Evolutionary conservation across 257 asterid species (phyloP).

Genomic region (Lycium barbarum): DNA sequence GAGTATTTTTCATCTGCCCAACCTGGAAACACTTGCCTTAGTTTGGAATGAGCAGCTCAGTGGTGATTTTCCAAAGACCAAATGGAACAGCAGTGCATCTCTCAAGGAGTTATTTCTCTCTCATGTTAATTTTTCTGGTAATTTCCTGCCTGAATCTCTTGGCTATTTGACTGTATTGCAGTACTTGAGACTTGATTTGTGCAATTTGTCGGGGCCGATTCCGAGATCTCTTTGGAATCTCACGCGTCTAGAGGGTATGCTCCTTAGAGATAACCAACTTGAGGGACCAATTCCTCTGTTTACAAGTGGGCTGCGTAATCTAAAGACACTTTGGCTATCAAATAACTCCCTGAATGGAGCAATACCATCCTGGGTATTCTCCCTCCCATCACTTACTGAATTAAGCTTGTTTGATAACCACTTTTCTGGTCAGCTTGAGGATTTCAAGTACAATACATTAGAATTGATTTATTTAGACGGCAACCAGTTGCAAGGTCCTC

Average conservation of each 20-base stretch:
- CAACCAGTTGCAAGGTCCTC: conserved; percentile 34
- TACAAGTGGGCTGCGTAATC: conserved; percentile 25
- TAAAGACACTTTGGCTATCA: conserved; percentile 17
- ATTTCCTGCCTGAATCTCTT: too few species aligned
- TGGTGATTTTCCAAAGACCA: too few species aligned
- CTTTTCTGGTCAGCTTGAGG: conserved; percentile 35
- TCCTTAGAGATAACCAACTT: too few species aligned
- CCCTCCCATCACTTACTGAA: conserved; percentile 29
- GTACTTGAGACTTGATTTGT: too few species aligned
- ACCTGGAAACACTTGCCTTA: conserved; percentile 22
- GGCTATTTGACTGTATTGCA: too few species aligned
- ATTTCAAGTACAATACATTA: conserved; percentile 33
- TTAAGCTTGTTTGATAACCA: conserved; percentile 25
- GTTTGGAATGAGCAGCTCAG: too few species aligned
- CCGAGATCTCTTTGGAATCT: too few species aligned
- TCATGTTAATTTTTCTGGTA: too few species aligned
- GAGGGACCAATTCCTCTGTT: conserved; percentile 14
- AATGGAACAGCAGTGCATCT: too few species aligned
- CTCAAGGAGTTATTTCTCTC: too few species aligned
- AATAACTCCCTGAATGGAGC: conserved; percentile 30
- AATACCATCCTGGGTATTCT: conserved; percentile 34
- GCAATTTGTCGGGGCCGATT: too few species aligned
- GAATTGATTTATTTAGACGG: neutral
- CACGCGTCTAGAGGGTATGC: too few species aligned
- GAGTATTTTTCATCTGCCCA: conserved; percentile 30